These are phyloP conservation scores for Medicago truncatula DNA, from an alignment of 306 rosid species.

Conservation along the genomic window MtrunA17r5.0-ANR NC_053042.1:46919001-46919500, in stretches of 20 bases:
- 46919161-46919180: background rate
- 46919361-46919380: slow-evolving; percentile 48
- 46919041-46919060: background rate
- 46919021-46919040: background rate
- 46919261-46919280: slow-evolving; percentile 18
- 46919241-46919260: slow-evolving; percentile 13
- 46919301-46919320: slow-evolving; percentile 8
- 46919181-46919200: slow-evolving; percentile 27
- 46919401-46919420: slow-evolving; percentile 76
- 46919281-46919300: slow-evolving; percentile 15
- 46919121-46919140: background rate
- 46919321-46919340: slow-evolving; percentile 16
- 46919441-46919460: slow-evolving; percentile 99
- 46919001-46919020: background rate
- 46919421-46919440: slow-evolving; percentile 93
- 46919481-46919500: slow-evolving; percentile 30
- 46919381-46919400: slow-evolving; percentile 98
- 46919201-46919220: background rate
- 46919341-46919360: slow-evolving; percentile 25
- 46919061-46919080: background rate
- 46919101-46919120: background rate
- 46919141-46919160: background rate
- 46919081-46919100: background rate
- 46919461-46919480: slow-evolving; percentile 66
- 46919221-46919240: slow-evolving; percentile 6